Base-by-base conservation (phyloP, 495 filamentous ascomycete genomes). In the Letharia columbiana region DNA sequence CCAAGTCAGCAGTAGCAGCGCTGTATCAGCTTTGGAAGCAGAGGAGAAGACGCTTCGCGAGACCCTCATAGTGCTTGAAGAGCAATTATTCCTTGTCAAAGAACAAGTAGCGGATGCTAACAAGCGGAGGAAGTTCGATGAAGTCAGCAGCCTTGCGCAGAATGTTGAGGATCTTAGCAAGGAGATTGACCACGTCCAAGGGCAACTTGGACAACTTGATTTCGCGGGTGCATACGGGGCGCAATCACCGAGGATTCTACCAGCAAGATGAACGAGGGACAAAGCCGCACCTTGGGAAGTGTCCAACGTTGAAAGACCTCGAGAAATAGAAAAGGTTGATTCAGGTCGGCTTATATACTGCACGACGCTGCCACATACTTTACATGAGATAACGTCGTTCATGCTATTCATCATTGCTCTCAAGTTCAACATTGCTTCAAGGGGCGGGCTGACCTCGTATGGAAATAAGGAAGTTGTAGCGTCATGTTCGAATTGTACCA, bases 31-130 rank as follows among this genome's bases (percentile, higher is more conserved):
- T 7, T 76, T 96, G 23, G 91, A 96, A 73, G 85, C 83, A 12
- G 91, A 95, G 71, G 95, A 98, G 73, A 96, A 92, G 70, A 86
- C 91, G 40, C 75, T 96, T 2, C 82, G 89, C 17, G 93, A 98
- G 71, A 79, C 85, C 50, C 76, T 98, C 23, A 91, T 96, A 52
- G 90, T 98, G 33, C 80, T 98, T 0, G 94, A 98, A 77, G 94
- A 98, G 73, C 94, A 98, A 75, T 85, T 86, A 72, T 97, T 96
- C 72, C 83, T 98, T 72, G 91, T 98, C 0, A 83, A 86, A 23
- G 88, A 90, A 69, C 97, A 97, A 91, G 83, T 98, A 59, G 86
- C 81, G 9, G 87, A 89, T 58, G 93, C 94, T 5, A 89, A 87
- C 61, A 89, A 86, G 66, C 82, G 87, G 44, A 82, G 94, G 63